These are phyloP conservation scores for Mortierella sp. DNA, from an alignment of 371 early-diverging fungal species.

Conservation along the genomic window DNA sequence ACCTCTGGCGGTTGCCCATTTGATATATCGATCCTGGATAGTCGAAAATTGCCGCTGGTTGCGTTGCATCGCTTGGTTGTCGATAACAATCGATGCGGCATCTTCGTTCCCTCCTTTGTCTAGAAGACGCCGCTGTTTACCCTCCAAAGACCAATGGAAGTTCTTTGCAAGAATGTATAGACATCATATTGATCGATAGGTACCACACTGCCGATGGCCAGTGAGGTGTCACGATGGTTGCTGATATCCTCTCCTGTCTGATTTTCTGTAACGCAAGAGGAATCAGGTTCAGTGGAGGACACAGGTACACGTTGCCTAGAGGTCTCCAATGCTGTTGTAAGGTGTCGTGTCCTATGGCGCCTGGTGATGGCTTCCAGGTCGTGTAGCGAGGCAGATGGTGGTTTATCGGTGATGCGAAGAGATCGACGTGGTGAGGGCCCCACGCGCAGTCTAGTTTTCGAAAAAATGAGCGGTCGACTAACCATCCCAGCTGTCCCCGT, in stretches of 20 bases:
- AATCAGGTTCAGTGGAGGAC: slow-evolving; percentile 18
- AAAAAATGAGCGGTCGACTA: slow-evolving; percentile 17
- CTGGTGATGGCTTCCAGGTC: slow-evolving; percentile 3
- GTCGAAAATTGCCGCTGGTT: background rate
- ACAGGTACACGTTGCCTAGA: slow-evolving; percentile 17
- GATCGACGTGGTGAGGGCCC: slow-evolving; percentile 48
- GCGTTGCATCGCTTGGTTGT: slow-evolving; percentile 8
- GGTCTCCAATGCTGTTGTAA: background rate
- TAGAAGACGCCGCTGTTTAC: slow-evolving; percentile 1
- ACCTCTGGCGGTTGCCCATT: background rate
- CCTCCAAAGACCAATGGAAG: slow-evolving; percentile 13
- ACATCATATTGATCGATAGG: slow-evolving; percentile 9
- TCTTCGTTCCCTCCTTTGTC: slow-evolving; percentile 13
- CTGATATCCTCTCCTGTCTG: background rate
- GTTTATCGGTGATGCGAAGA: slow-evolving; percentile 23
- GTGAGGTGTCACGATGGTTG: slow-evolving; percentile 15
- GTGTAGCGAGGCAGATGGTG: slow-evolving; percentile 6
- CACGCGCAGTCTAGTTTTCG: slow-evolving; percentile 22
- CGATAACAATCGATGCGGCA: slow-evolving; percentile 6
- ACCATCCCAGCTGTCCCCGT: slow-evolving; percentile 47
- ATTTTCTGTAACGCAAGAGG: slow-evolving; percentile 13
- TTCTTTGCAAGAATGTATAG: slow-evolving; percentile 17
- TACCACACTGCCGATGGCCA: slow-evolving; percentile 30
- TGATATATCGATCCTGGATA: slow-evolving; percentile 8
- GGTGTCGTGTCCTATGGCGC: slow-evolving; percentile 1